These are phyloP conservation scores for Phytopythium ostracodes DNA, from an alignment of 352 stramenopile species.

Conservation along the genomic window DNA sequence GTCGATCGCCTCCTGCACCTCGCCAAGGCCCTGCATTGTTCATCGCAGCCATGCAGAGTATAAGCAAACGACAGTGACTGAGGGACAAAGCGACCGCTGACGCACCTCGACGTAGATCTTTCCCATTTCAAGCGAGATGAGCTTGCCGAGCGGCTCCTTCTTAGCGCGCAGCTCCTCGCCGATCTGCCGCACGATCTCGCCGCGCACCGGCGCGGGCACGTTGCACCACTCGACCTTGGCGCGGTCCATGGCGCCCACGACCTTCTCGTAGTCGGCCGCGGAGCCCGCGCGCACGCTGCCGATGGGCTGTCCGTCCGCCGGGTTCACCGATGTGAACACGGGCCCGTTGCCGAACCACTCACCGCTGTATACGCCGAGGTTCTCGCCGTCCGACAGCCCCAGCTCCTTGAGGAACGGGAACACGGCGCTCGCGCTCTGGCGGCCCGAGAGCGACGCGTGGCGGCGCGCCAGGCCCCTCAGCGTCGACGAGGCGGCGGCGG, in stretches of 20 bases:
- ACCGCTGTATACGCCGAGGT: conserved; percentile 83
- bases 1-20: conserved; percentile 93
- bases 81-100: neutral
- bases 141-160: conserved; percentile 84
- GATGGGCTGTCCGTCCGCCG: conserved; percentile 79
- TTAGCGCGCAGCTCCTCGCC: conserved; percentile 87
- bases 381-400: conserved; percentile 69
- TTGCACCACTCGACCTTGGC: conserved; percentile 84
- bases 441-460: conserved; percentile 20
- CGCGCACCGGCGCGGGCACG: conserved; percentile 80
- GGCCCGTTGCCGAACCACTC: conserved; percentile 84
- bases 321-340: conserved; percentile 82
- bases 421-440: conserved; percentile 39
- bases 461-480: conserved; percentile 17
- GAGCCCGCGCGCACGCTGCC: conserved; percentile 79
- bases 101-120: conserved; percentile 89
- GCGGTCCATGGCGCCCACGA: conserved; percentile 76
- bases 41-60: neutral
- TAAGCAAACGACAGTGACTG: neutral
- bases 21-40: conserved; percentile 73
- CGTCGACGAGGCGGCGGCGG: conserved; percentile 7
- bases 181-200: conserved; percentile 92
- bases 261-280: conserved; percentile 80
- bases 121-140: conserved; percentile 92
- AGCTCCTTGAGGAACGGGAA: conserved; percentile 82